These are phyloP conservation scores for Phlyctochytrium arcticum DNA, from an alignment of 192 early-diverging fungal genomes.

Conservation along the genomic window DNA sequence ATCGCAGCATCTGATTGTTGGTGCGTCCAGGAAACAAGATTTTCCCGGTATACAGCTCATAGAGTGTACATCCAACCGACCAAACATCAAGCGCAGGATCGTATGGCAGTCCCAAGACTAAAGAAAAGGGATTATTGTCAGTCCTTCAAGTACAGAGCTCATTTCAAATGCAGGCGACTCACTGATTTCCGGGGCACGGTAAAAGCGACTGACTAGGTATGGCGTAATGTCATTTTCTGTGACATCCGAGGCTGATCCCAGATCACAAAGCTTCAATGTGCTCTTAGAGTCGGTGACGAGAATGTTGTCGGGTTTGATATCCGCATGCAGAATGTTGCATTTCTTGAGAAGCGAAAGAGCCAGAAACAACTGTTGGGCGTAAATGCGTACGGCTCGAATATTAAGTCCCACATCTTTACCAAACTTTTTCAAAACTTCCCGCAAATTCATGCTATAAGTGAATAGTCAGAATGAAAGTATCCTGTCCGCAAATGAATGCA, in stretches of 20 bases:
- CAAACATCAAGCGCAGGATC: conserved; percentile 90
- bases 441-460: conserved; percentile 71
- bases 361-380: conserved; percentile 86
- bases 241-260: conserved; percentile 88
- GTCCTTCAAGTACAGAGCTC: conserved; percentile 3
- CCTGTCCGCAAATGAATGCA: not conserved
- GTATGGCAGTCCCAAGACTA: conserved; percentile 83
- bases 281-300: conserved; percentile 77
- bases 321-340: conserved; percentile 85
- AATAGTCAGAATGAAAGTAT: not conserved
- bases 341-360: conserved; percentile 77
- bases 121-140: not conserved
- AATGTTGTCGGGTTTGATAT: conserved; percentile 98
- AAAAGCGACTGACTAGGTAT: conserved; percentile 93
- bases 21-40: conserved; percentile 89
- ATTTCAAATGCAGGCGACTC: conserved; percentile 20
- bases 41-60: conserved; percentile 92
- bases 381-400: conserved; percentile 87
- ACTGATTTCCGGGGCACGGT: conserved; percentile 96
- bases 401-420: conserved; percentile 91
- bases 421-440: conserved; percentile 91
- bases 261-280: conserved; percentile 85
- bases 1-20: conserved; percentile 95
- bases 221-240: conserved; percentile 91
- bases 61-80: conserved; percentile 92